These are phyloP conservation scores for Metarhizium rileyi DNA, from an alignment of 2,329 filamentous ascomycete species.

Conservation along the genomic window DNA sequence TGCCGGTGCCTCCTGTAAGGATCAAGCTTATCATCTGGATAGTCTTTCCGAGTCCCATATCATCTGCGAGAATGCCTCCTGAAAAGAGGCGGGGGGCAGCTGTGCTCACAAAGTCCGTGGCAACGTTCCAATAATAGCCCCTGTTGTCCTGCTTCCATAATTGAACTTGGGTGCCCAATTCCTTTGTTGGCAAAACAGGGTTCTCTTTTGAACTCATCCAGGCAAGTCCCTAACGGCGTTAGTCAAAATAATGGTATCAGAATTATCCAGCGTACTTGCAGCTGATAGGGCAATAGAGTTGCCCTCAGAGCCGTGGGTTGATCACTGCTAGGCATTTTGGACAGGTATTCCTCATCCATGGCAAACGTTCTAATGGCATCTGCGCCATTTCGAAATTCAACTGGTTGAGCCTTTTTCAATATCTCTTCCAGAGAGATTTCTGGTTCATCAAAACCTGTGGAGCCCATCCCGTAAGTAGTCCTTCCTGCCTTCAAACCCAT, in stretches of 20 bases:
- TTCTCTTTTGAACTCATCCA: constrained; percentile 75
- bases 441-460: constrained; percentile 18
- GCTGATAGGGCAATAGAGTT: constrained; percentile 68
- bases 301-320: constrained; percentile 59
- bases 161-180: constrained; percentile 55
- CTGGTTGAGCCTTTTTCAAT: constrained; percentile 53
- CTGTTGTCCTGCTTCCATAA: constrained; percentile 57
- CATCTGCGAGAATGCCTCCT: constrained; percentile 76
- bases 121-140: constrained; percentile 51
- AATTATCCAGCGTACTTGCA: constrained; percentile 33
- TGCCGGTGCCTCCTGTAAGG: constrained; percentile 43
- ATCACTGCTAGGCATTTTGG: constrained; percentile 59
- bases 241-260: constrained; percentile 8
- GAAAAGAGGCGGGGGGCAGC: constrained; percentile 55
- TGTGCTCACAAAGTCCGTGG: constrained; percentile 48
- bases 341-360: constrained; percentile 58
- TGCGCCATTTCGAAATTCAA: constrained; percentile 55
- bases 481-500: constrained; percentile 29
- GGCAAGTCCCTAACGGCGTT: constrained; percentile 52
- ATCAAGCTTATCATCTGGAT: constrained; percentile 77
- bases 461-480: constrained; percentile 27
- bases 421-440: constrained; percentile 51
- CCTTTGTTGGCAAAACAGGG: constrained; percentile 50
- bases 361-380: constrained; percentile 62
- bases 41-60: constrained; percentile 90